Base-by-base conservation (phyloP, 2,329 filamentous ascomycete species). In the Chalaropsis thielavioides region DNA sequence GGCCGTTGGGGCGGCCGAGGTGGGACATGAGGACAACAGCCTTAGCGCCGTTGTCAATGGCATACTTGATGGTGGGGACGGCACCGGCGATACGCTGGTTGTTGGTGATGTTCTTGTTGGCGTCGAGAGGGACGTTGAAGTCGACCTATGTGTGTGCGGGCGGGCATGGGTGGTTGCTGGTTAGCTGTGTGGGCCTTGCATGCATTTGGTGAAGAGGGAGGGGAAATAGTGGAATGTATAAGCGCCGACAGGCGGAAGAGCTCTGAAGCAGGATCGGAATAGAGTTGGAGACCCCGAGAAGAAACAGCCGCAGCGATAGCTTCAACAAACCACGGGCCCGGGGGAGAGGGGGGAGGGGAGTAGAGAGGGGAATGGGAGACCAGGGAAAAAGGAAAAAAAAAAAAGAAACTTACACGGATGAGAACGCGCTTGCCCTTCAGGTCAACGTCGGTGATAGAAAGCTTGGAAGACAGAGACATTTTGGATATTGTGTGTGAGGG, bases 401-500 rank as follows among this genome's bases (percentile, higher is more conserved):
- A 44, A 24, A n/a, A 58, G 40, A n/a, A 68, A 80, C 89, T 77
- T 83, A 95, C 94, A 74, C 94, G 89, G 76, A 99, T 96, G 73
- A 99, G 83, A 77, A 97, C 94, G 73, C 92, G 86, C 86, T 99
- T 99, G 84, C 83, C 92, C 85, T 96, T 95, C 78, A 99, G 83
- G 79, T 99, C 92, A 73, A 95, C 87, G 75, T 99, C 92, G 70
- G 86, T 89, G 78, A 99, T 96, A 71, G 91, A 89, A 73, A 99
- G 89, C 84, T 99, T 99, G 85, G 86, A 96, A 73, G 92, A 89
- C 75, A 99, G 90, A 86, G 94, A 97, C 94, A 99, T 99, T 68
- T 73, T 85, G 74, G 70, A 72, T 69, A 66, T 68, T 64, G 66
- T 66, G 62, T 67, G 68, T 66, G 68, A 68, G 65, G 68, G 60